Base-by-base conservation (phyloP, 768 basidiomycete species). In the Hydnum rufescens region DNA sequence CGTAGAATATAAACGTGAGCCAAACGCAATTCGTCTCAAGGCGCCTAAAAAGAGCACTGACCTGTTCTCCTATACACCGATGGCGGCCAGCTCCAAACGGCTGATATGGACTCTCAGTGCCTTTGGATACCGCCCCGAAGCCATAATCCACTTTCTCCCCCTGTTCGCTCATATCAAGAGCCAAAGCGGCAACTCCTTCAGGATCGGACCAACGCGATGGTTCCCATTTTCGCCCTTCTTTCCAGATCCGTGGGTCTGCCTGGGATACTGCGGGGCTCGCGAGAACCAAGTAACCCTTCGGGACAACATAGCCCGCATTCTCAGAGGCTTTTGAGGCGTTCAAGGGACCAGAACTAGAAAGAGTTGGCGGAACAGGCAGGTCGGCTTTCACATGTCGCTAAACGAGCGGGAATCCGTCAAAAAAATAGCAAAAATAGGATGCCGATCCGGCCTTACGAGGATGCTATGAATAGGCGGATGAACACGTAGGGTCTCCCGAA, bases 41-140 rank as follows among this genome's bases (percentile, higher is more conserved):
- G n/a, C n/a, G n/a, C 13, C 42, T 31, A 39, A 42, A 23, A 43
- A 51, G 13, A 16, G 4, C 23, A 59, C 58, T 3, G 44, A 78
- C 80, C 69, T 80, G 82, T 67, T 92, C 89, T 57, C 89, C 87
- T 55, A 96, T 92, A 65, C 87, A 97, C 57, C 92, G 73, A 69
- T 96, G 93, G 60, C 85, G 74, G 28, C 95, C 95, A 50, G 95
- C 93, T 56, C 95, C 95, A 60, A 99, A 99, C 1, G 95, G 95
- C 63, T 95, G 86, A 64, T 97, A 96, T 48, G 87, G 88, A 59
- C 82, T 86, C 53, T 92, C 86, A 4, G 92, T 96, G 49, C 92
- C 92, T 68, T 96, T 96, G 69, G 82, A 86, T 50, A 99, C 84
- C 55, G 80, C 76, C 51, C 95, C 95, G 64, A 87, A 99, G 2